These are phyloP conservation scores for Priceomyces melissophilus DNA, from an alignment of 805 yeast genomes.

Conservation along the genomic window DNA sequence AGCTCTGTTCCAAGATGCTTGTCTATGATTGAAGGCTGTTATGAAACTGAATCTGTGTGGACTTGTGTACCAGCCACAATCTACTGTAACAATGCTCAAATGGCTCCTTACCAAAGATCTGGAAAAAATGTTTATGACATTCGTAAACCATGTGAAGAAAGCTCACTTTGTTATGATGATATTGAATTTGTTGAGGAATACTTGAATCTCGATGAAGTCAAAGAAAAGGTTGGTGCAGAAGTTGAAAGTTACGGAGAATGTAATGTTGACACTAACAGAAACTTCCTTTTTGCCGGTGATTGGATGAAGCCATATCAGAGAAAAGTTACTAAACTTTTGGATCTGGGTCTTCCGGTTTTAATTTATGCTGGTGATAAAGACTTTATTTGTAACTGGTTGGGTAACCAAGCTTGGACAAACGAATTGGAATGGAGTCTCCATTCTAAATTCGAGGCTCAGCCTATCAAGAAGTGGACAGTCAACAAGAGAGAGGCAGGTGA, in stretches of 20 bases:
- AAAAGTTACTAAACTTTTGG: slow-evolving; percentile 61
- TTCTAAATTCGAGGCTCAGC: slow-evolving; percentile 41
- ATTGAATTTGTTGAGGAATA: slow-evolving; percentile 71
- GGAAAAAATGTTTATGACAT: slow-evolving; percentile 92
- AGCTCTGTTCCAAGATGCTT: slow-evolving; percentile 70
- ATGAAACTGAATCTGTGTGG: slow-evolving; percentile 68
- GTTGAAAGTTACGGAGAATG: slow-evolving; percentile 75
- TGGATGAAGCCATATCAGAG: slow-evolving; percentile 78
- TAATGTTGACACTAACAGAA: slow-evolving; percentile 71
- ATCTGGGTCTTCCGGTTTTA: slow-evolving; percentile 70
- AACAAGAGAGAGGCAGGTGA: slow-evolving; percentile 54
- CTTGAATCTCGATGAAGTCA: slow-evolving; percentile 74
- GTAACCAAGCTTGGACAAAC: slow-evolving; percentile 81
- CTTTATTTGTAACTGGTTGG: slow-evolving; percentile 90
- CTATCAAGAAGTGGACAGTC: slow-evolving; percentile 42
- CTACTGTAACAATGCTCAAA: slow-evolving; percentile 82
- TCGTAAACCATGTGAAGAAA: slow-evolving; percentile 70
- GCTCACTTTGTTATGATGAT: slow-evolving; percentile 72
- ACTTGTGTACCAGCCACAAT: slow-evolving; percentile 88
- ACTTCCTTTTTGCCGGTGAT: slow-evolving; percentile 85
- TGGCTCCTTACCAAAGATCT: slow-evolving; percentile 78
- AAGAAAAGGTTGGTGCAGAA: slow-evolving; percentile 85
- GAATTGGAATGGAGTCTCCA: slow-evolving; percentile 62
- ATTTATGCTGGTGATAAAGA: slow-evolving; percentile 95
- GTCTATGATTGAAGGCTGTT: slow-evolving; percentile 72